These are phyloP conservation scores for Paratinospora sagittata DNA, from an alignment of 164 flowering plant species.

Conservation along the genomic window DNA sequence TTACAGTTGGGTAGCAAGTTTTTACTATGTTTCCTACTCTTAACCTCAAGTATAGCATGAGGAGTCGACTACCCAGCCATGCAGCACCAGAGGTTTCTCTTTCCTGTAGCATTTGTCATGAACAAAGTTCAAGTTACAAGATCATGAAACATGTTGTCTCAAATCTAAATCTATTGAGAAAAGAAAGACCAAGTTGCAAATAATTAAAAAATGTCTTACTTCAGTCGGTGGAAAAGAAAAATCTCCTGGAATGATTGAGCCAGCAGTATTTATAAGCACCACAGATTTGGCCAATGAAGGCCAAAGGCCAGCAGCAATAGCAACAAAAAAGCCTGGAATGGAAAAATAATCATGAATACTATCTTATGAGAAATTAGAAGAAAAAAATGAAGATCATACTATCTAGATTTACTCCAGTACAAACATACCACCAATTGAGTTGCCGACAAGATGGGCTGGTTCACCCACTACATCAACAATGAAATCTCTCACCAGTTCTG, in stretches of 20 bases:
- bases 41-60: constrained; percentile 52
- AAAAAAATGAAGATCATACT: neutral
- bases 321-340: constrained; percentile 52
- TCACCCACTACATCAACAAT: constrained; percentile 72
- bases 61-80: constrained; percentile 63
- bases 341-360: neutral
- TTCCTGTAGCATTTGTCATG: constrained; percentile 39
- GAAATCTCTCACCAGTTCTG: constrained; percentile 79
- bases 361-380: neutral
- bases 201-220: constrained; percentile 35
- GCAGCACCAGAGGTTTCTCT: constrained; percentile 48
- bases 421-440: constrained; percentile 79
- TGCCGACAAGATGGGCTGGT: constrained; percentile 81
- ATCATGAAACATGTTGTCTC: neutral
- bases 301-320: constrained; percentile 69
- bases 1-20: constrained; percentile 72
- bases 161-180: neutral
- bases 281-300: constrained; percentile 57
- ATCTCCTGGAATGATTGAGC: constrained; percentile 51
- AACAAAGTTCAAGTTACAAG: neutral
- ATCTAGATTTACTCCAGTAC: neutral
- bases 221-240: constrained; percentile 31
- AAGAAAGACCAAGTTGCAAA: neutral
- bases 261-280: constrained; percentile 74
- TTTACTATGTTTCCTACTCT: constrained; percentile 44